These are phyloP conservation scores for Termitomyces sp. DNA, from an alignment of 768 basidiomycete species.

Conservation along the genomic window DNA sequence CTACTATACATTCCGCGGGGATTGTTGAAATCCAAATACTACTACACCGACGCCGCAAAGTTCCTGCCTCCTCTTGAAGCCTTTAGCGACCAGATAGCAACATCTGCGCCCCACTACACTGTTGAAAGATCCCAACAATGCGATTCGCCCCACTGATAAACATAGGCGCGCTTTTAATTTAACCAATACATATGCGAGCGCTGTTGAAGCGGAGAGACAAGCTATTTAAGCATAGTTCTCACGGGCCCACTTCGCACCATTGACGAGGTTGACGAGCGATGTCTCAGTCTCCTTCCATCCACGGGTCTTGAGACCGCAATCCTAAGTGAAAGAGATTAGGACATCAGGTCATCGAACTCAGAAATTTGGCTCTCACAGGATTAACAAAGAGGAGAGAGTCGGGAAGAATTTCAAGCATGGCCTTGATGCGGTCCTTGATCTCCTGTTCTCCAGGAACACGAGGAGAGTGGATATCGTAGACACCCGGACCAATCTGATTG, in stretches of 20 bases:
- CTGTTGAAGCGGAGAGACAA: constrained; percentile 82
- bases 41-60: constrained; percentile 35
- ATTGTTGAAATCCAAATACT: constrained; percentile 81
- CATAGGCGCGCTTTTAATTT: constrained; percentile 39
- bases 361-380: constrained; percentile 44
- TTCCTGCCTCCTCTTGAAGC: constrained; percentile 31
- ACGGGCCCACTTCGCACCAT: constrained; percentile 92
- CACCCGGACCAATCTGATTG: constrained; percentile 96
- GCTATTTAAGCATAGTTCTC: constrained; percentile 63
- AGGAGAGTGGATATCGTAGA: constrained; percentile 99
- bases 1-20: constrained; percentile 27
- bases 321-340: constrained; percentile 30
- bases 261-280: constrained; percentile 80
- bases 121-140: constrained; percentile 20
- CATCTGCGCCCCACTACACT: constrained; percentile 24
- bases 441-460: constrained; percentile 93
- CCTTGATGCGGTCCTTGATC: constrained; percentile 86
- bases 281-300: constrained; percentile 98
- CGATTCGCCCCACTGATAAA: constrained; percentile 41
- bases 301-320: constrained; percentile 98
- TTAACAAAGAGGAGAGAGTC: constrained; percentile 84
- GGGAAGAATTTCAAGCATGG: constrained; percentile 80
- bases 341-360: neutral
- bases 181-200: constrained; percentile 61
- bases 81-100: constrained; percentile 31